phyloP scores from a whole-genome alignment of 257 asterid species.

The Forsythia viridissima region DNA sequence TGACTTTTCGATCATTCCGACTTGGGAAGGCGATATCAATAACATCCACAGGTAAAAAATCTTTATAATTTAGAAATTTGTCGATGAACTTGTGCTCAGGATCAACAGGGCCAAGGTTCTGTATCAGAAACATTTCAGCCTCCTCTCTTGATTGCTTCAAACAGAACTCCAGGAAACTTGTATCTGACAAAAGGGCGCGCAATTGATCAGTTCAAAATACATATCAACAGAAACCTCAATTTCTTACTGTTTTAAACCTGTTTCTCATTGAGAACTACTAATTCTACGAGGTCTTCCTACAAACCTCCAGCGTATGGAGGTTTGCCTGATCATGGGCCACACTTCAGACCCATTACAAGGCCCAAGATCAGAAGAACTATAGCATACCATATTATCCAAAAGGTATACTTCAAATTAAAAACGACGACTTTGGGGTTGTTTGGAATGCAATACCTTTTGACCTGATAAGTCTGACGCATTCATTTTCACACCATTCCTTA shows the following conservation, averaged over 20 bases:
- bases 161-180: constrained; percentile 78
- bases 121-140: constrained; percentile 73
- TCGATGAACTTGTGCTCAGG: constrained; percentile 84
- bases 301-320: no score
- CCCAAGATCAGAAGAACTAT: no score
- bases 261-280: background rate
- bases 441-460: constrained; percentile 56
- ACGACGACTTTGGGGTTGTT: no score
- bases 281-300: no score
- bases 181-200: constrained; percentile 45
- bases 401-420: no score
- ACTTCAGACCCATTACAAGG: no score
- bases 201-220: background rate
- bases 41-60: constrained; percentile 68
- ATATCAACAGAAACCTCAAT: background rate
- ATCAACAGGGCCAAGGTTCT: constrained; percentile 79
- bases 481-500: constrained; percentile 92
- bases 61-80: constrained; percentile 78
- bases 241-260: background rate
- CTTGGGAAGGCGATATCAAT: constrained; percentile 67
- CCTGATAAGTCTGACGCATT: constrained; percentile 52
- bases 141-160: constrained; percentile 74
- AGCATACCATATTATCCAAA: no score
- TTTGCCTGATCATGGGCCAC: no score
- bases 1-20: constrained; percentile 41